phyloP scores from a whole-genome alignment of 1,284 basidiomycete genomes.

The Fomes fomentarius region DNA sequence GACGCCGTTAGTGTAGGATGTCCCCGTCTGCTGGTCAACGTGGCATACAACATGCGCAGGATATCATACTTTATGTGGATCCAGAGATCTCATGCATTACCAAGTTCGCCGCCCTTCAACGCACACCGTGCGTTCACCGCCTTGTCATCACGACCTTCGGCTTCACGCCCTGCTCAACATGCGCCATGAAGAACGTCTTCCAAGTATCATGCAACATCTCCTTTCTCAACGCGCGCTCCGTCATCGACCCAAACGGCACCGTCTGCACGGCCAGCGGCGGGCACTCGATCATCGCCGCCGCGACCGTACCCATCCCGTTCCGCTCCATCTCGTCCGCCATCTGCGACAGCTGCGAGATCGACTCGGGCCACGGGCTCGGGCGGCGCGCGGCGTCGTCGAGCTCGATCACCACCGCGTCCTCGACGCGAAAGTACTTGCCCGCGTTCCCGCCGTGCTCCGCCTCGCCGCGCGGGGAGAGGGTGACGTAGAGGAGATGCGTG shows the following conservation, averaged over 20 bases:
- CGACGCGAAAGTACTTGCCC: slow-evolving; percentile 29
- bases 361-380: slow-evolving; percentile 29
- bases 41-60: no score
- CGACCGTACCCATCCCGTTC: slow-evolving; percentile 19
- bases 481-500: slow-evolving; percentile 29
- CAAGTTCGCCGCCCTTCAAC: background rate
- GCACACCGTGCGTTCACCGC: background rate
- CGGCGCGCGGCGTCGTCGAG: slow-evolving; percentile 23
- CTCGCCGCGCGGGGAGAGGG: slow-evolving; percentile 18
- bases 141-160: background rate
- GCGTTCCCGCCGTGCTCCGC: slow-evolving; percentile 25
- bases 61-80: no score
- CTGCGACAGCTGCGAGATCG: slow-evolving; percentile 22
- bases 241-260: slow-evolving; percentile 32
- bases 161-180: slow-evolving; percentile 25
- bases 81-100: no score
- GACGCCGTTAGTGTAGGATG: background rate
- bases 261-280: slow-evolving; percentile 30
- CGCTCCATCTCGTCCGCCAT: slow-evolving; percentile 28
- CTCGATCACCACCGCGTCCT: slow-evolving; percentile 21
- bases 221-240: slow-evolving; percentile 3
- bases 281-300: slow-evolving; percentile 31
- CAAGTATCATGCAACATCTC: slow-evolving; percentile 18
- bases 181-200: slow-evolving; percentile 25
- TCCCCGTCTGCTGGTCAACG: no score